Conservation (phyloP, 495 filamentous ascomycete genomes). For the Evernia prunastri region DNA sequence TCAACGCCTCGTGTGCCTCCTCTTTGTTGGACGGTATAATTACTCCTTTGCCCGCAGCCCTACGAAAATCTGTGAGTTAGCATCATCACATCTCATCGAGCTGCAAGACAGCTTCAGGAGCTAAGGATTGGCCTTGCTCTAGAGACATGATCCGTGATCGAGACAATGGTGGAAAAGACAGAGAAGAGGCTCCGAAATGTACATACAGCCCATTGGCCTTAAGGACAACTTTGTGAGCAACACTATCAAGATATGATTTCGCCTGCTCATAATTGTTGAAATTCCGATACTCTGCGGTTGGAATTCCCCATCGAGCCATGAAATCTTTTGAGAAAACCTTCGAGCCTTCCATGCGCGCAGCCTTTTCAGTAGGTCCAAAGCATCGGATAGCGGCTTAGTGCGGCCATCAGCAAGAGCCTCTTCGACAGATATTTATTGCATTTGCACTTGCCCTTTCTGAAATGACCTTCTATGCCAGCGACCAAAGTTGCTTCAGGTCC, state of each 20-base stretch:
- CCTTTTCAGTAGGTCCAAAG: slow-evolving; percentile 81
- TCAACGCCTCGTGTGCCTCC: slow-evolving; percentile 74
- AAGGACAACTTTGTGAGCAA: slow-evolving; percentile 75
- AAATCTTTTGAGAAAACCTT: slow-evolving; percentile 98
- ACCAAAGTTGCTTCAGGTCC: slow-evolving; percentile 95
- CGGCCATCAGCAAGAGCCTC: slow-evolving; percentile 21
- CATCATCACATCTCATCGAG: no score
- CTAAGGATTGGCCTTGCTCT: no score
- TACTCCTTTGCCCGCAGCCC: slow-evolving; percentile 85
- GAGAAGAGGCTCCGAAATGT: background rate
- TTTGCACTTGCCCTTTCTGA: slow-evolving; percentile 53
- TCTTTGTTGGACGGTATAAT: slow-evolving; percentile 74
- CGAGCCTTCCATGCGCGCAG: slow-evolving; percentile 88
- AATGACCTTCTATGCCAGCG: slow-evolving; percentile 78
- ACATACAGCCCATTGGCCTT: slow-evolving; percentile 62
- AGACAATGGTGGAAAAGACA: no score
- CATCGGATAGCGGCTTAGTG: slow-evolving; percentile 62
- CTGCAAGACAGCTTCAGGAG: no score
- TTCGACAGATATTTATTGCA: no score
- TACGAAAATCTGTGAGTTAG: background rate
- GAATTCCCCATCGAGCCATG: slow-evolving; percentile 85
- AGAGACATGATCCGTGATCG: no score
- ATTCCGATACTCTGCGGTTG: slow-evolving; percentile 84
- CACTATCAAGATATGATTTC: slow-evolving; percentile 62
- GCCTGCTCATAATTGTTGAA: slow-evolving; percentile 78